phyloP scores from a whole-genome alignment of 768 basidiomycete species.

The Cystobasidiopsis lactophilus region DNA sequence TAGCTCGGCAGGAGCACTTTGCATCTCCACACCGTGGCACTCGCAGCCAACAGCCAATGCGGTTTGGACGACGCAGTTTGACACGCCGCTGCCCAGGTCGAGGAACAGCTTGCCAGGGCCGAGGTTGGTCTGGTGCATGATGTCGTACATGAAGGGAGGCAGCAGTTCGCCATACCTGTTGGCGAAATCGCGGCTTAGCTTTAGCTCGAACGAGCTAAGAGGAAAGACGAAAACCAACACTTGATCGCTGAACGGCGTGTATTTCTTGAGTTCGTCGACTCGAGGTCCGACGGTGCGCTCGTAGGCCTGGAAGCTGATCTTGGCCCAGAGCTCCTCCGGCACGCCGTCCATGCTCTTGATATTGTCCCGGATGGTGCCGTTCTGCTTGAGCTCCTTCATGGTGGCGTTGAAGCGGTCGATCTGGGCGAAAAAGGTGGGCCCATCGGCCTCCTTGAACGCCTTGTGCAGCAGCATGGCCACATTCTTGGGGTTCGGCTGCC shows the following conservation, averaged over 20 bases:
- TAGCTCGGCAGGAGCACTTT: conserved; percentile 56
- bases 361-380: conserved; percentile 10
- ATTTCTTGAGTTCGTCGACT: conserved; percentile 53
- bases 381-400: conserved; percentile 10
- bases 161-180: conserved; percentile 77
- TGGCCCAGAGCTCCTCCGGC: conserved; percentile 40
- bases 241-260: conserved; percentile 46
- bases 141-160: conserved; percentile 33
- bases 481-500: conserved; percentile 3
- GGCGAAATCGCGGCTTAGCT: conserved; percentile 17
- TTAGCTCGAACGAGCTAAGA: neutral
- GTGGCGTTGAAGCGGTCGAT: conserved; percentile 12
- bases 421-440: conserved; percentile 12
- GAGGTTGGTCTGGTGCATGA: conserved; percentile 34
- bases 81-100: conserved; percentile 69
- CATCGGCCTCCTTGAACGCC: conserved; percentile 12
- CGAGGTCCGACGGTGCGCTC: conserved; percentile 81
- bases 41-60: conserved; percentile 56
- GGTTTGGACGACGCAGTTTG: conserved; percentile 61
- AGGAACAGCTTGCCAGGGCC: conserved; percentile 45
- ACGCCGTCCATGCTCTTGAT: conserved; percentile 28
- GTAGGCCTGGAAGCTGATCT: conserved; percentile 42
- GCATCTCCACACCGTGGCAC: conserved; percentile 59
- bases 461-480: conserved; percentile 15
- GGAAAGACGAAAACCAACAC: neutral